These are phyloP conservation scores for Candida albicans DNA, from an alignment of 1,139 yeast species.

Conservation along the genomic window DNA sequence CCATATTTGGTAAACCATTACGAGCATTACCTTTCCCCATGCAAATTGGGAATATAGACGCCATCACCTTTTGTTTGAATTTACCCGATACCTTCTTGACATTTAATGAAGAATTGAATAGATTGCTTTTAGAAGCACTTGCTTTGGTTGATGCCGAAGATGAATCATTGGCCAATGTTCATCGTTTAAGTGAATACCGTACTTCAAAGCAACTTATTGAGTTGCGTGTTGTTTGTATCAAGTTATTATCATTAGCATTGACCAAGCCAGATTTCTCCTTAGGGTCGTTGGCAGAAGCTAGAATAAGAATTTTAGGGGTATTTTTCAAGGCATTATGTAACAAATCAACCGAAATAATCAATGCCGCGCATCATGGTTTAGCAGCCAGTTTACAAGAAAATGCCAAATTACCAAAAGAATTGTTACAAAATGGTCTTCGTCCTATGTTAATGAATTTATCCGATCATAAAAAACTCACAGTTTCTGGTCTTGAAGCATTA, in stretches of 20 bases:
- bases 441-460: constrained; percentile 95
- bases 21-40: constrained; percentile 96
- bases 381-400: constrained; percentile 82
- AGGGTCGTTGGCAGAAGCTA: constrained; percentile 76
- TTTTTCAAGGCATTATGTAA: constrained; percentile 92
- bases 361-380: constrained; percentile 90
- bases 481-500: constrained; percentile 86
- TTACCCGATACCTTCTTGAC: constrained; percentile 79
- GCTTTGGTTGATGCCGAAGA: constrained; percentile 98
- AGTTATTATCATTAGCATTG: constrained; percentile 76
- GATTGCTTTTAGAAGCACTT: constrained; percentile 84
- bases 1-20: constrained; percentile 94
- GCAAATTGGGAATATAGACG: constrained; percentile 98
- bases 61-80: constrained; percentile 84
- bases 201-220: constrained; percentile 87
- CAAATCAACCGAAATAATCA: constrained; percentile 81
- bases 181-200: constrained; percentile 78
- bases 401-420: constrained; percentile 87
- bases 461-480: constrained; percentile 87
- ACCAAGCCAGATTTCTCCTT: constrained; percentile 77
- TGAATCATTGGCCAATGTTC: constrained; percentile 86
- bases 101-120: constrained; percentile 83
- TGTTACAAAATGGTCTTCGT: constrained; percentile 87
- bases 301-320: constrained; percentile 86
- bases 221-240: constrained; percentile 85